Conservation (phyloP, 257 asterid genomes). For the Scutellaria barbata region DNA sequence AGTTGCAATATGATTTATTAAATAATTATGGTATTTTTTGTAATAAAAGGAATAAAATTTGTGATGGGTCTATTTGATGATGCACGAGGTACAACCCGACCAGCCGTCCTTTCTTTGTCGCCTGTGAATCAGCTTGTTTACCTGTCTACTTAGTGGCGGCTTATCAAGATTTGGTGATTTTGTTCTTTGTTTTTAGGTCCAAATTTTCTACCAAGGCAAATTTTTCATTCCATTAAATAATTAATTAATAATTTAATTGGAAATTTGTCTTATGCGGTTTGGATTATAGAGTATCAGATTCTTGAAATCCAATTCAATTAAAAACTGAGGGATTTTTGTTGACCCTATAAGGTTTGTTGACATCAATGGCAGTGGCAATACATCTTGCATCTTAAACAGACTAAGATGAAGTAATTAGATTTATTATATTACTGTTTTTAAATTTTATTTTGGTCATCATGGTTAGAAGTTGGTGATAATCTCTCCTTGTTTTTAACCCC, state of each 20-base stretch:
- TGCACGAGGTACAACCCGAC: constrained; percentile 49
- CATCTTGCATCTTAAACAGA: background rate
- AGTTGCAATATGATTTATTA: background rate
- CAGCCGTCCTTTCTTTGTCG: constrained; percentile 37
- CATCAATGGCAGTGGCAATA: background rate
- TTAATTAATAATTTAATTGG: background rate
- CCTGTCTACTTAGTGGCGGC: constrained; percentile 20
- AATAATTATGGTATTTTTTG: background rate
- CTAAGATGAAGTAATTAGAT: background rate
- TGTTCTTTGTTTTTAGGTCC: background rate
- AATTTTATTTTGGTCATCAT: background rate
- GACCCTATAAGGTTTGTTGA: background rate
- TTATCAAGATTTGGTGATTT: constrained; percentile 23
- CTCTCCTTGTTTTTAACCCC: too few species aligned
- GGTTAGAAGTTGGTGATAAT: too few species aligned
- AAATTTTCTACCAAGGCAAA: constrained; percentile 2
- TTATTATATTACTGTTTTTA: background rate
- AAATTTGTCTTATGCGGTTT: background rate
- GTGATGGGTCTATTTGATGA: constrained; percentile 33
- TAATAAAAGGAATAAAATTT: background rate
- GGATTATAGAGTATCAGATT: background rate
- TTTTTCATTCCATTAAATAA: background rate
- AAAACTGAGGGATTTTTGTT: background rate
- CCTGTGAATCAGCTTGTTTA: constrained; percentile 8
- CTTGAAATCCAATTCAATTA: background rate